Evolutionary conservation across 306 rosid genomes (phyloP).

Genomic region (Aeschynomene evenia): DNA sequence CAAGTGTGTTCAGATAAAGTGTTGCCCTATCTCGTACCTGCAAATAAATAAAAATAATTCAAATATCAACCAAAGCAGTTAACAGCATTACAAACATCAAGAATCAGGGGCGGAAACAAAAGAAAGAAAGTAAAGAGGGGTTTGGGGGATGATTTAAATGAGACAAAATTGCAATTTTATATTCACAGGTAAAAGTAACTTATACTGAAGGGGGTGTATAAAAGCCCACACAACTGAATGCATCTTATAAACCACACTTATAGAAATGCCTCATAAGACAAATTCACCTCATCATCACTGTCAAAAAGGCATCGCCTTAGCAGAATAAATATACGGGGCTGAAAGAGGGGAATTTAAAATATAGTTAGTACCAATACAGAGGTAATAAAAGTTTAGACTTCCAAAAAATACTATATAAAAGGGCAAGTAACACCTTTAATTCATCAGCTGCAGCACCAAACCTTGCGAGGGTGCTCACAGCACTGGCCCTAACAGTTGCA

Average conservation of each 20-base stretch:
- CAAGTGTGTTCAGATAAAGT: conserved; percentile 80
- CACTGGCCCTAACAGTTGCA: conserved; percentile 95
- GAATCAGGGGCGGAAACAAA: not conserved
- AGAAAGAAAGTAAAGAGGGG: too few species aligned
- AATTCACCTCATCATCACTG: conserved; percentile 92
- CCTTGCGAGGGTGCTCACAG: conserved; percentile 97
- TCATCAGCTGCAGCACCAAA: conserved; percentile 90
- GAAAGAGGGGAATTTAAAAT: conserved; percentile 39
- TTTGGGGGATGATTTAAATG: not conserved
- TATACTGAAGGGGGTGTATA: not conserved
- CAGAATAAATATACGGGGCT: conserved; percentile 88
- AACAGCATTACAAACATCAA: not conserved
- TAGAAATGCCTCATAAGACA: conserved; percentile 19
- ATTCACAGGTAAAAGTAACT: not conserved
- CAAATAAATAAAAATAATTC: conserved; percentile 23
- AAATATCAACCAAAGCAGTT: conserved; percentile 2
- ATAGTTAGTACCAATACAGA: conserved; percentile 30
- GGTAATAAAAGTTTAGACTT: not conserved
- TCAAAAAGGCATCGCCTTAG: conserved; percentile 89
- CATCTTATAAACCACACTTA: conserved; percentile 3
- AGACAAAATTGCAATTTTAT: conserved; percentile 9
- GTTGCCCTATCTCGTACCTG: conserved; percentile 99
- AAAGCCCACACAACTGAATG: not conserved
- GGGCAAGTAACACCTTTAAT: conserved; percentile 59
- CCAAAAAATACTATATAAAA: not conserved